Percentiles rank a stretch among this genome's conserved stretches.
Evolutionary conservation across 2,329 filamentous ascomycete species (phyloP).

Genomic region (Rugonectria rugulosa): DNA sequence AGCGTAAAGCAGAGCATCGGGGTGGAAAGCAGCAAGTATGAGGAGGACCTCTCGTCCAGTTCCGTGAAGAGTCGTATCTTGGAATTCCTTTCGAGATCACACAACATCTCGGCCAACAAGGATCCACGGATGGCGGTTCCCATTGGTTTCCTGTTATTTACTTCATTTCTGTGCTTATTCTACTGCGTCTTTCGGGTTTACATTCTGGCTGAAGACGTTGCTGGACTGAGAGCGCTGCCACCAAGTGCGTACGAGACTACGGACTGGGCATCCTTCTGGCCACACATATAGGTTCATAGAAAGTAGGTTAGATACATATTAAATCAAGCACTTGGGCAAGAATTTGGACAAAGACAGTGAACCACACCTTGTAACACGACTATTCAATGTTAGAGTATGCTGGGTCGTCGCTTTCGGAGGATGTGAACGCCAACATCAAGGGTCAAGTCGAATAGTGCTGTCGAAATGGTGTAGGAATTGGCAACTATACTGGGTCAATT

Average conservation of each 20-base stretch:
- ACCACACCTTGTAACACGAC: too few species aligned
- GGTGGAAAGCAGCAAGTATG: background rate
- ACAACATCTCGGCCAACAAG: constrained; percentile 8
- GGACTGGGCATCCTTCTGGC: constrained; percentile 12
- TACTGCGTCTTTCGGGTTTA: constrained; percentile 6
- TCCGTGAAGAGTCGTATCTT: background rate
- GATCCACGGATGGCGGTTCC: constrained; percentile 11
- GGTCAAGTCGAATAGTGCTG: too few species aligned
- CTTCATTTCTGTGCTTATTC: background rate
- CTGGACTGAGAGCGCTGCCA: constrained; percentile 10
- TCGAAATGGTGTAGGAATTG: too few species aligned
- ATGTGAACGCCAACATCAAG: too few species aligned
- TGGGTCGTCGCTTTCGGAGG: too few species aligned
- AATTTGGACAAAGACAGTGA: too few species aligned
- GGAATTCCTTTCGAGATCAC: constrained; percentile 1
- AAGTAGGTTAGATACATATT: too few species aligned
- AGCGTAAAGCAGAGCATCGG: too few species aligned
- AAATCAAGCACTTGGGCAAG: too few species aligned
- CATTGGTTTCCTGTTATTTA: constrained; percentile 5
- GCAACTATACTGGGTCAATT: too few species aligned
- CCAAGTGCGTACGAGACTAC: constrained; percentile 14
- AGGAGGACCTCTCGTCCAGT: background rate
- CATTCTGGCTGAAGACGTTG: constrained; percentile 17
- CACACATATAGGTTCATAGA: constrained; percentile 21
- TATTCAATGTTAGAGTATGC: too few species aligned